These are phyloP conservation scores for Pseudocercospora crystallina DNA, from an alignment of 2,329 filamentous ascomycete species.

Conservation along the genomic window DNA sequence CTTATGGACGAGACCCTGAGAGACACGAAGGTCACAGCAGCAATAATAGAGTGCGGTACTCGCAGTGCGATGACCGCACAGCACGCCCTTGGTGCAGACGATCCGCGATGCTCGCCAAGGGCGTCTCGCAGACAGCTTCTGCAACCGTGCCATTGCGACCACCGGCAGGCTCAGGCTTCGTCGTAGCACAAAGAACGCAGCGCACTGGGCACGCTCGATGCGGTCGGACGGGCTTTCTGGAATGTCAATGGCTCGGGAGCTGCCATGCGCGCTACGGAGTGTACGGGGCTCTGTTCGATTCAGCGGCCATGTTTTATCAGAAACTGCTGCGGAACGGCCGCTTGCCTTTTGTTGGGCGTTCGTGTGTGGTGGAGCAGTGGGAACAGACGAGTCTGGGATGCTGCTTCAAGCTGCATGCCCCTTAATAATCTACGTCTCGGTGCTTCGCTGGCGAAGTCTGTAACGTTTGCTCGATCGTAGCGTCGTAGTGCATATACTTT, in stretches of 20 bases:
- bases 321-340: conserved; percentile 15
- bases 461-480: no score
- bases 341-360: conserved; percentile 7
- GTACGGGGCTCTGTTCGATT: not conserved
- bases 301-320: conserved; percentile 12
- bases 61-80: no score
- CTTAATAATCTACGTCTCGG: conserved; percentile 16
- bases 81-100: no score
- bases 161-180: not conserved
- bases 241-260: conserved; percentile 9
- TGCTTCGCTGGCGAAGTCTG: not conserved
- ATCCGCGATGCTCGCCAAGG: no score
- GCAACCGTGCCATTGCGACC: not conserved
- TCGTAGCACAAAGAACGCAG: conserved; percentile 13
- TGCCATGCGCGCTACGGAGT: conserved; percentile 3
- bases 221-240: conserved; percentile 12
- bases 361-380: conserved; percentile 17
- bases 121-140: not conserved
- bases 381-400: no score
- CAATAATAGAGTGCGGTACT: no score
- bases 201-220: conserved; percentile 1
- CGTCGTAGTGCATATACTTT: no score
- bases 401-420: conserved; percentile 8
- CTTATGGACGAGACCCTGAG: no score
- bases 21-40: no score